Conservation (phyloP, 345 rosid species). For the Dovyalis caffra region DNA sequence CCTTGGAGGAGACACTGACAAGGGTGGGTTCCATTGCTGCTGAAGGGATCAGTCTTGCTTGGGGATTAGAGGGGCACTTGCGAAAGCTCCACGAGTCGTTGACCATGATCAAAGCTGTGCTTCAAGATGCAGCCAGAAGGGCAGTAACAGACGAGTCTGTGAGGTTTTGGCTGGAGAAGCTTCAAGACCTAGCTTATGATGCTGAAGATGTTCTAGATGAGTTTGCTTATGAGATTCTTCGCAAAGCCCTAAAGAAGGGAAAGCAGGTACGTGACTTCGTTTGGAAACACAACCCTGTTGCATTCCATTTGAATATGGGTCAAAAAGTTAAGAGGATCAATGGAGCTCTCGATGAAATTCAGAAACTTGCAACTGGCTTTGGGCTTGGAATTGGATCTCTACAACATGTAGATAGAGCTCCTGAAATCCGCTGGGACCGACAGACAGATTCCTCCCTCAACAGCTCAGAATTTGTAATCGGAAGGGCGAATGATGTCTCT, state of each 20-base stretch:
- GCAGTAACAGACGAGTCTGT: neutral
- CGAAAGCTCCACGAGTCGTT: neutral
- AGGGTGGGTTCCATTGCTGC: neutral
- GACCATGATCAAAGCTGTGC: neutral
- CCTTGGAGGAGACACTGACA: neutral
- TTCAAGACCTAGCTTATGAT: neutral
- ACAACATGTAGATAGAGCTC: no score
- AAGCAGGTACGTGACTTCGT: neutral
- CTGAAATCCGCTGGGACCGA: neutral
- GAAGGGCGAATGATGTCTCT: slow-evolving; percentile 17
- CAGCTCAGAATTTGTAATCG: slow-evolving; percentile 9
- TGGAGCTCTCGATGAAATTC: neutral
- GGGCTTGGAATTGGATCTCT: neutral
- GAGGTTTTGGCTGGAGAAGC: neutral
- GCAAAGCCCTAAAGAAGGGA: neutral
- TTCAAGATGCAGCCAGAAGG: slow-evolving; percentile 6
- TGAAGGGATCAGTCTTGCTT: neutral
- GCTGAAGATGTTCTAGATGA: slow-evolving; percentile 8
- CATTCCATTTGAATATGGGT: neutral
- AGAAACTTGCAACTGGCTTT: neutral
- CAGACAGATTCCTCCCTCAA: neutral
- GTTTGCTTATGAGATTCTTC: neutral
- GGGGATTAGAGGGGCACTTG: neutral
- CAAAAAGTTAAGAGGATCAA: neutral
- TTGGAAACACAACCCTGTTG: neutral